Evolutionary conservation across 2,329 filamentous ascomycete genomes (phyloP).

Genomic region (Pseudodiploospora longispora): DNA sequence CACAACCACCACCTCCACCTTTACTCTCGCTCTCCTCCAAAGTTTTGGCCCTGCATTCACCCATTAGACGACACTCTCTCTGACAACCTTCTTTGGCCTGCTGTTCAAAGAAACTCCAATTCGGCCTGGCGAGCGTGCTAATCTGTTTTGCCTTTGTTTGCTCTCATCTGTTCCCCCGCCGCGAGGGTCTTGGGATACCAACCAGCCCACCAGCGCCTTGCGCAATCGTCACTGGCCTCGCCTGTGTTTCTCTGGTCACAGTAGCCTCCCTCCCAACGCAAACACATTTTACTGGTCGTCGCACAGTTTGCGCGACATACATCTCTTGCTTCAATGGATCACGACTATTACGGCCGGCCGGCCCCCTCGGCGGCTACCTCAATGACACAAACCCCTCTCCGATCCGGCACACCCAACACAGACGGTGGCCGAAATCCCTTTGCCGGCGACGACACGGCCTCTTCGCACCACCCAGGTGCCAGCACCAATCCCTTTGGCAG

Average conservation of each 20-base stretch:
- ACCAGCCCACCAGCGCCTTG: too few species aligned
- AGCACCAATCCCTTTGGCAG: constrained; percentile 39
- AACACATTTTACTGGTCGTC: background rate
- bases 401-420: constrained; percentile 34
- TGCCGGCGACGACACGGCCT: constrained; percentile 30
- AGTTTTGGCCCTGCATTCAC: too few species aligned
- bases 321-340: constrained; percentile 16
- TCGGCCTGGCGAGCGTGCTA: too few species aligned
- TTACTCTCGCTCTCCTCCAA: too few species aligned
- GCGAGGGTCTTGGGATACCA: too few species aligned
- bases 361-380: constrained; percentile 29
- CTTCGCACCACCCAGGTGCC: constrained; percentile 21
- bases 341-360: constrained; percentile 20
- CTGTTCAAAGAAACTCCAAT: too few species aligned
- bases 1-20: too few species aligned
- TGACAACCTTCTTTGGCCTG: too few species aligned
- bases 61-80: too few species aligned
- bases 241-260: background rate
- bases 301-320: background rate
- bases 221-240: too few species aligned
- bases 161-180: too few species aligned
- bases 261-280: background rate
- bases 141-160: too few species aligned
- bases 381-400: constrained; percentile 30
- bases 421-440: constrained; percentile 32